Evolutionary conservation across 1,284 basidiomycete species (phyloP).

Genomic region (Inonotus obliquus): DNA sequence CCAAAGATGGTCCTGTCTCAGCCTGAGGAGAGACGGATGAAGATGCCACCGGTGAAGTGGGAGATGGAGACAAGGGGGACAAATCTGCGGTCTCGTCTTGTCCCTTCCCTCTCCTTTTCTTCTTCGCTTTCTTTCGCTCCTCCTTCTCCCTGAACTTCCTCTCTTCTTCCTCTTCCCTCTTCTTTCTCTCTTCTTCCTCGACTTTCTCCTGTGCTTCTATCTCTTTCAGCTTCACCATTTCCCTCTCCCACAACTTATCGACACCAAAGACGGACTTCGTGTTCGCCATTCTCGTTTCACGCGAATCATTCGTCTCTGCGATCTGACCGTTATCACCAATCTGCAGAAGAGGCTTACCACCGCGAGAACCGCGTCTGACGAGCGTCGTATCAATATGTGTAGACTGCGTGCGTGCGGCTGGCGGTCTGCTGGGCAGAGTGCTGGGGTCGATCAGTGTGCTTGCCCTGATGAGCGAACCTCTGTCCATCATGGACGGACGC

Average conservation of each 20-base stretch:
- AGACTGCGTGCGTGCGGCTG: conserved; percentile 39
- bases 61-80: conserved; percentile 14
- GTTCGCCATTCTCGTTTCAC: conserved; percentile 27
- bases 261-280: conserved; percentile 77
- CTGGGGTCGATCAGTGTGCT: conserved; percentile 72
- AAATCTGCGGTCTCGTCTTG: not conserved
- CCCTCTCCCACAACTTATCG: conserved; percentile 77
- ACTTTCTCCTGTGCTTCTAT: conserved; percentile 61
- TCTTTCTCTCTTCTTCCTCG: conserved; percentile 43
- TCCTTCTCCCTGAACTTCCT: conserved; percentile 29
- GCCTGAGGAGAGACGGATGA: not conserved
- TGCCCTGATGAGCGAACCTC: conserved; percentile 45
- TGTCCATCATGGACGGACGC: conserved; percentile 81
- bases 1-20: conserved; percentile 1
- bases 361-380: conserved; percentile 43
- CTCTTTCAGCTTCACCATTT: conserved; percentile 66
- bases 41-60: conserved; percentile 2
- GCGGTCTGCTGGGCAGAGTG: conserved; percentile 44
- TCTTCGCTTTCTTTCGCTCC: conserved; percentile 36
- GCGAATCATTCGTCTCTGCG: conserved; percentile 23
- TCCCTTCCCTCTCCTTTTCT: conserved; percentile 18
- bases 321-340: conserved; percentile 44
- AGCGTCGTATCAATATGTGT: conserved; percentile 38
- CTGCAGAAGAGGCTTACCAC: conserved; percentile 53
- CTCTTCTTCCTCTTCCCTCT: conserved; percentile 39